Percentiles rank a stretch among this genome's conserved stretches.
Conservation (phyloP, 179 eudicot genomes). For the Corrigiola litoralis region DNA sequence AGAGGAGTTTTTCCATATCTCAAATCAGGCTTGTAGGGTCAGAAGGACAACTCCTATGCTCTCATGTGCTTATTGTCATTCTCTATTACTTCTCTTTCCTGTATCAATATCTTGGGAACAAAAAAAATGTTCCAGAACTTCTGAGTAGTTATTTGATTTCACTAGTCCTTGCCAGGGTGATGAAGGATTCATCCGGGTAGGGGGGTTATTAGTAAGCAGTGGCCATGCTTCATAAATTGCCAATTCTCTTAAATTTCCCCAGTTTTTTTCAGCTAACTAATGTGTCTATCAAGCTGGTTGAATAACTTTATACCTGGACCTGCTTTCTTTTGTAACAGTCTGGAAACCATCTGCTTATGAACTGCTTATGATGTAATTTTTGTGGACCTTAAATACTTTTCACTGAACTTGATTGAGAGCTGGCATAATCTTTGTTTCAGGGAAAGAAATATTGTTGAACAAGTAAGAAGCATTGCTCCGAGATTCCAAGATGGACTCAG, state of each 20-base stretch:
- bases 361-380: background rate
- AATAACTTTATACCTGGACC: background rate
- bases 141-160: background rate
- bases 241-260: background rate
- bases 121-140: background rate
- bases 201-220: background rate
- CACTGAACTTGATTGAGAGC: background rate
- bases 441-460: constrained; percentile 79
- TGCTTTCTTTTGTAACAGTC: background rate
- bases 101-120: background rate
- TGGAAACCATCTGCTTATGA: background rate
- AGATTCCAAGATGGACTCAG: constrained; percentile 82
- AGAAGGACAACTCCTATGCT: background rate
- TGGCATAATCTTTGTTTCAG: constrained; percentile 32
- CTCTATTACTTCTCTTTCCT: background rate
- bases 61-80: background rate
- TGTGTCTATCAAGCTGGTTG: background rate
- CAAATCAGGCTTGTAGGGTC: background rate
- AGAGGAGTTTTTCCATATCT: no score
- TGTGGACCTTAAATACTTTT: background rate
- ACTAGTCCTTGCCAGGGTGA: background rate
- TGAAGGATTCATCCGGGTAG: no score
- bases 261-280: background rate
- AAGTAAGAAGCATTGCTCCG: constrained; percentile 60
- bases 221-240: background rate